A percentile compares a stretch with the other conserved stretches of the same genome.
phyloP scores from a whole-genome alignment of 306 rosid genomes.

The Prunus persica region DNA sequence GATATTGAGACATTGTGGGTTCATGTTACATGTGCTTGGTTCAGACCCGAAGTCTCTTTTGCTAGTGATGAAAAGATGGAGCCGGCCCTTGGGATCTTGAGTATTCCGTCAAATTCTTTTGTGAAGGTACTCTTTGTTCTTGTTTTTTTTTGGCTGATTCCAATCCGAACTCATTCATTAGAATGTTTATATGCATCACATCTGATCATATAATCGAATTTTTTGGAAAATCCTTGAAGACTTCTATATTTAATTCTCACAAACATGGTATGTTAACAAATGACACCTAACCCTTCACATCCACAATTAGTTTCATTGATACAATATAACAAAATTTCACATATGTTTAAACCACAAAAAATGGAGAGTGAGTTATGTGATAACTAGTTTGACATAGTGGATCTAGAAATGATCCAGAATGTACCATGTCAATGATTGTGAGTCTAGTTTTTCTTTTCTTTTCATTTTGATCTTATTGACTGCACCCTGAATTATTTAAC shows the following conservation, averaged over 20 bases:
- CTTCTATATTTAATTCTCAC: background rate
- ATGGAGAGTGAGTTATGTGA: background rate
- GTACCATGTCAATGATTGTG: background rate
- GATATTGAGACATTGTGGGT: slow-evolving; percentile 95
- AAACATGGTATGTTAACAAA: background rate
- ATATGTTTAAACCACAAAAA: too few relatives aligned
- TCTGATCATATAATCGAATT: slow-evolving; percentile 10
- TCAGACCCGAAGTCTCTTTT: slow-evolving; percentile 94
- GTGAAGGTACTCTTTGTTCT: slow-evolving; percentile 65
- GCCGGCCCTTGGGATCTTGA: slow-evolving; percentile 95
- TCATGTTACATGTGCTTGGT: slow-evolving; percentile 99
- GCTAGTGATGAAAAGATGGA: slow-evolving; percentile 98
- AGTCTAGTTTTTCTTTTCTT: slow-evolving; percentile 12
- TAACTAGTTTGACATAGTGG: background rate
- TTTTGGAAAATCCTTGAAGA: slow-evolving; percentile 1
- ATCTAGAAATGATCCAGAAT: slow-evolving; percentile 5
- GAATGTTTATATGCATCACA: slow-evolving; percentile 11
- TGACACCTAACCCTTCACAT: slow-evolving; percentile 1
- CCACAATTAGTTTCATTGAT: background rate
- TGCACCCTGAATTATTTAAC: background rate
- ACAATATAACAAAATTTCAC: too few relatives aligned
- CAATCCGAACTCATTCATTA: background rate
- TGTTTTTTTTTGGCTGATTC: background rate
- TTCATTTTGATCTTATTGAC: slow-evolving; percentile 13
- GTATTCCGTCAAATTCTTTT: slow-evolving; percentile 98